Conservation (phyloP, 768 basidiomycete genomes). For the Trametes gibbosa region DNA sequence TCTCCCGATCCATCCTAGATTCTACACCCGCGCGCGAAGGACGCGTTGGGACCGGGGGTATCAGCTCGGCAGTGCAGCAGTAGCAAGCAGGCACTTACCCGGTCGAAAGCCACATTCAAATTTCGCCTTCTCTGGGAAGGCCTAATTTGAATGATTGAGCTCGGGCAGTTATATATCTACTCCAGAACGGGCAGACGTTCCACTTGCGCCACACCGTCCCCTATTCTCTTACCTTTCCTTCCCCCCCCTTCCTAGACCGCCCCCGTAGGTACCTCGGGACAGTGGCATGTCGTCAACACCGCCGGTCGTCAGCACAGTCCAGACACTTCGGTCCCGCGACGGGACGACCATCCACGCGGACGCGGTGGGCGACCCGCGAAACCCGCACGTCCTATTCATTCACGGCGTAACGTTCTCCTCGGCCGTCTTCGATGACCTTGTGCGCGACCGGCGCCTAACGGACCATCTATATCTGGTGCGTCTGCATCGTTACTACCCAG, state of each 20-base stretch:
- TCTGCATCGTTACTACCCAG: background rate
- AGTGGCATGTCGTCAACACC: slow-evolving; percentile 1
- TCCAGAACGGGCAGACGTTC: background rate
- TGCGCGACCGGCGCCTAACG: slow-evolving; percentile 14
- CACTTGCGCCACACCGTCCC: background rate
- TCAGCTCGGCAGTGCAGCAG: slow-evolving; percentile 6
- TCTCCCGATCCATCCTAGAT: slow-evolving; percentile 16
- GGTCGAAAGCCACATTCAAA: slow-evolving; percentile 6
- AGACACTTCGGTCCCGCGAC: slow-evolving; percentile 21
- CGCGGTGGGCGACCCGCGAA: slow-evolving; percentile 21
- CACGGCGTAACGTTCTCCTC: slow-evolving; percentile 21
- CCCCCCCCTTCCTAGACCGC: background rate
- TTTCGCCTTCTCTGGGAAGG: background rate
- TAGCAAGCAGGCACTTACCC: background rate
- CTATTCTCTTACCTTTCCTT: background rate
- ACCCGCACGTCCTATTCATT: slow-evolving; percentile 24
- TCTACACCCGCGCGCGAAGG: background rate
- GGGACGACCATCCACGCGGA: slow-evolving; percentile 25
- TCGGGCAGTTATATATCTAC: slow-evolving; percentile 4
- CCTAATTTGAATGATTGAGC: slow-evolving; percentile 15
- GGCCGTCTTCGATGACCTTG: slow-evolving; percentile 22
- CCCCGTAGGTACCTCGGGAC: background rate
- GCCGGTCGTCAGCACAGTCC: background rate
- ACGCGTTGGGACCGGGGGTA: background rate
- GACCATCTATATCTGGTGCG: slow-evolving; percentile 24